Evolutionary conservation across 352 stramenopile species (phyloP).

Genomic region (Pythium dissimile): DNA sequence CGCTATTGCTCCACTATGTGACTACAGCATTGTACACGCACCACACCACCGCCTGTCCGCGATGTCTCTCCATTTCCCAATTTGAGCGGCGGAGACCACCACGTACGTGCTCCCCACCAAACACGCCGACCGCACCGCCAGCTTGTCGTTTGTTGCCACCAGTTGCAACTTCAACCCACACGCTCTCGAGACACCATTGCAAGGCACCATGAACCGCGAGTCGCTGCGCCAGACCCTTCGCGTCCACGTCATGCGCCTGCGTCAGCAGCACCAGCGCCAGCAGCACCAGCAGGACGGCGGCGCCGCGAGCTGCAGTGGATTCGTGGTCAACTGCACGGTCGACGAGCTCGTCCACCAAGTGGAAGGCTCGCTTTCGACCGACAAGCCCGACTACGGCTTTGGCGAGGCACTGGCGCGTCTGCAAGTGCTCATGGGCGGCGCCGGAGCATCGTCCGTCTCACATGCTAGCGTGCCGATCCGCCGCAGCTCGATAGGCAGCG

Average conservation of each 20-base stretch:
- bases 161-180: constrained; percentile 1
- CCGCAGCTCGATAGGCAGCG: constrained; percentile 13
- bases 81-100: too few relatives aligned
- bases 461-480: neutral
- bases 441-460: neutral
- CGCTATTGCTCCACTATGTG: too few relatives aligned
- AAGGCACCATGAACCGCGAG: constrained; percentile 15
- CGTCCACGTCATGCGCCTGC: constrained; percentile 16
- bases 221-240: constrained; percentile 12
- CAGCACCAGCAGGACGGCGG: too few relatives aligned
- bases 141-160: neutral
- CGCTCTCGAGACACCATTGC: neutral
- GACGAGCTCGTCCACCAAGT: constrained; percentile 16
- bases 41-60: neutral
- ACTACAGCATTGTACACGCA: neutral
- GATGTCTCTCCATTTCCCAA: neutral
- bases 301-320: too few relatives aligned
- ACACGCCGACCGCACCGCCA: too few relatives aligned
- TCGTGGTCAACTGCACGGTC: constrained; percentile 9
- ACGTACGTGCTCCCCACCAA: too few relatives aligned
- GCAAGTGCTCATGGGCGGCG: constrained; percentile 8
- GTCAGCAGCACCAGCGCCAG: constrained; percentile 8
- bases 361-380: constrained; percentile 10
- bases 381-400: constrained; percentile 17
- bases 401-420: constrained; percentile 7